Percentiles rank a stretch among this genome's conserved stretches.
Evolutionary conservation across 2,329 filamentous ascomycete species (phyloP).

Genomic region (Pleomassaria siparia): DNA sequence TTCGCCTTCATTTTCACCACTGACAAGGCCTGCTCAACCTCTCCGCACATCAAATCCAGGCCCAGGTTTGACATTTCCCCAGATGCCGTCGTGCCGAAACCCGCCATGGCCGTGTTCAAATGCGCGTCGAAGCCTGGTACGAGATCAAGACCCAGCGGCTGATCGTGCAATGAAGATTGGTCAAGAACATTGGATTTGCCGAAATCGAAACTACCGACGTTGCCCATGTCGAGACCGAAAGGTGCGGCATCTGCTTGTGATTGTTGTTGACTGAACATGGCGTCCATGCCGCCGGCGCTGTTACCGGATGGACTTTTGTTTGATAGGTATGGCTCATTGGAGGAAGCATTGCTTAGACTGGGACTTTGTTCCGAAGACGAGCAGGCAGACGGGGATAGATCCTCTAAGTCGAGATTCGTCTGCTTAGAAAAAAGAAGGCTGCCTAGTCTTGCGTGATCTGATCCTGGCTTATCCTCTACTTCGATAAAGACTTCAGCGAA

Average conservation of each 20-base stretch:
- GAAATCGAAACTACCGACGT: constrained; percentile 8
- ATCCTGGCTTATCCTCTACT: constrained; percentile 16
- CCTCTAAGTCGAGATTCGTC: constrained; percentile 9
- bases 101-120: constrained; percentile 9
- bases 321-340: background rate
- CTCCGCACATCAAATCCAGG: constrained; percentile 20
- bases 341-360: constrained; percentile 5
- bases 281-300: background rate
- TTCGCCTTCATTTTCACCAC: constrained; percentile 30
- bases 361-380: constrained; percentile 7
- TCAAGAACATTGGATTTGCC: constrained; percentile 19
- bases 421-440: constrained; percentile 4
- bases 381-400: background rate
- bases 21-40: constrained; percentile 14
- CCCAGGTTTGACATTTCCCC: constrained; percentile 19
- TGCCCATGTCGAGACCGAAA: constrained; percentile 28
- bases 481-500: constrained; percentile 56
- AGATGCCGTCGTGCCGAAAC: constrained; percentile 1
- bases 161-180: constrained; percentile 22
- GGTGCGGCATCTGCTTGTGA: constrained; percentile 11
- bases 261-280: too few relatives aligned
- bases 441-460: background rate
- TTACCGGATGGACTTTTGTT: constrained; percentile 3
- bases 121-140: constrained; percentile 25
- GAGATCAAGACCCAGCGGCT: constrained; percentile 38